Conservation (phyloP, 148 eudicot genomes). For the Rhododendron griersonianum region DNA sequence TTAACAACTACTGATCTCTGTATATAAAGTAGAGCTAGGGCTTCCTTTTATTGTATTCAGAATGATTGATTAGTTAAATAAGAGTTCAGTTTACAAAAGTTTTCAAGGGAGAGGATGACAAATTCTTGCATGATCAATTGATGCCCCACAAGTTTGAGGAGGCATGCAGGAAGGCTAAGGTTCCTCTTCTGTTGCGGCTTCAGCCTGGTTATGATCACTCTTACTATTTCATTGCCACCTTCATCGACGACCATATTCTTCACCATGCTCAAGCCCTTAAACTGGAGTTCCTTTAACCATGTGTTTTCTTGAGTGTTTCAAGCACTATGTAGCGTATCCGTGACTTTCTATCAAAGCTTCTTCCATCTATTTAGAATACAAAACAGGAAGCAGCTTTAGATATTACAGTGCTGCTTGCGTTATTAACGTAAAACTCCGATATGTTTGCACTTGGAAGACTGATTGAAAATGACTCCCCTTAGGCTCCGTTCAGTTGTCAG, state of each 20-base stretch:
- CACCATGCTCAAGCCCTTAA: slow-evolving; percentile 98
- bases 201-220: slow-evolving; percentile 96
- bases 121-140: slow-evolving; percentile 70
- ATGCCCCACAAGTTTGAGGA: slow-evolving; percentile 75
- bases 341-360: not conserved
- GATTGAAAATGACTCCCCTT: not conserved
- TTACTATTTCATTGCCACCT: slow-evolving; percentile 84
- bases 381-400: not conserved
- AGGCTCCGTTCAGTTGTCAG: too few species aligned
- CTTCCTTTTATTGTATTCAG: too few species aligned
- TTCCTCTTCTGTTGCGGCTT: slow-evolving; percentile 61
- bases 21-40: too few species aligned
- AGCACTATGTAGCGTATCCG: not conserved
- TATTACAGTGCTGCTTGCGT: not conserved
- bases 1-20: too few species aligned
- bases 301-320: not conserved
- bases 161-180: slow-evolving; percentile 70
- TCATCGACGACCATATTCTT: slow-evolving; percentile 88
- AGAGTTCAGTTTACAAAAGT: too few species aligned
- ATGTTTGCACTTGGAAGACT: not conserved
- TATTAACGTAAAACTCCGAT: not conserved
- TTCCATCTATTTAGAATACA: not conserved
- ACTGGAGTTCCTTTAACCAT: slow-evolving; percentile 19
- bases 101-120: slow-evolving; percentile 96
- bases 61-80: too few species aligned